phyloP scores from a whole-genome alignment of 768 basidiomycete species.

The Sarcodon sp. region DNA sequence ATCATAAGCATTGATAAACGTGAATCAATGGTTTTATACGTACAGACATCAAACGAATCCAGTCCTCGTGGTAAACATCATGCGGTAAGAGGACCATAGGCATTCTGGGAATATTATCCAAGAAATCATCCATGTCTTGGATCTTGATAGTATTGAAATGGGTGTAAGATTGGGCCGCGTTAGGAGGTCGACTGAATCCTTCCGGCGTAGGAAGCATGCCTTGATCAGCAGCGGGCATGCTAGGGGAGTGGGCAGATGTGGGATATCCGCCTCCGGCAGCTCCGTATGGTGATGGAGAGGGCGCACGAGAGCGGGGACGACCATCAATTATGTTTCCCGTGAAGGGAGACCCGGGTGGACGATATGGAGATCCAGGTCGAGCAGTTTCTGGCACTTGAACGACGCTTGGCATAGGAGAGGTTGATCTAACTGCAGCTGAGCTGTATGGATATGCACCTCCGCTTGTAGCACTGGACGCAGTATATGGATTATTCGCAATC shows the following conservation, averaged over 20 bases:
- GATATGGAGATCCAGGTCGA: conserved; percentile 7
- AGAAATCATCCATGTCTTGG: conserved; percentile 66
- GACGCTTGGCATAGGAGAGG: no score
- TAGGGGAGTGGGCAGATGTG: no score
- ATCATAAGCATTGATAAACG: not conserved
- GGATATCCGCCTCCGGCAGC: conserved; percentile 3
- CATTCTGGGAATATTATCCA: conserved; percentile 56
- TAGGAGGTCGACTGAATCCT: conserved; percentile 63
- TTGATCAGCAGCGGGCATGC: conserved; percentile 2
- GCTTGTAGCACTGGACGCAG: not conserved
- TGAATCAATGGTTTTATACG: conserved; percentile 9
- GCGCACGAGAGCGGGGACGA: conserved; percentile 3
- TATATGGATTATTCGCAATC: not conserved
- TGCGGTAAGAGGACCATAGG: conserved; percentile 60
- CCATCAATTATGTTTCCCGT: not conserved
- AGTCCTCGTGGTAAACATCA: conserved; percentile 69
- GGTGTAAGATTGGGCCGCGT: conserved; percentile 51
- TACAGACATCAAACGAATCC: conserved; percentile 71
- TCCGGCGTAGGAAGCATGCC: conserved; percentile 37
- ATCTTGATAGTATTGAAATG: conserved; percentile 62
- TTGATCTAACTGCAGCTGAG: not conserved
- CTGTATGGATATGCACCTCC: not conserved
- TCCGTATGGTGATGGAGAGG: conserved; percentile 6
- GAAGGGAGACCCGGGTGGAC: not conserved
- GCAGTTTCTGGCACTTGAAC: not conserved